Conservation (phyloP, 768 basidiomycete species). For the Trametopsis cervina region DNA sequence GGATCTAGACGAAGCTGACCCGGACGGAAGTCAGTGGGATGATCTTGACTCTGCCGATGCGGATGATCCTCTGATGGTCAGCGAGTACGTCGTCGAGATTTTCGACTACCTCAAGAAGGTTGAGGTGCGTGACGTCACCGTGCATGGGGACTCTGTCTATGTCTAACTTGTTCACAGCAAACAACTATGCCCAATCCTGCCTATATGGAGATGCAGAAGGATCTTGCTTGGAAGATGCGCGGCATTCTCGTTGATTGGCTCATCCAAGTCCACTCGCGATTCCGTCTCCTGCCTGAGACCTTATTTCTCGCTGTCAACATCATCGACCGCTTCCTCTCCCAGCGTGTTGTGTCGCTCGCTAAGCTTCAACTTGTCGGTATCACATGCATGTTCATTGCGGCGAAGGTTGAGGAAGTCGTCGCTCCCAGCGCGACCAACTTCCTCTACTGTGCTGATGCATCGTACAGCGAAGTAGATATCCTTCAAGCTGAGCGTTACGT, state of each 20-base stretch:
- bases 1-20: slow-evolving; percentile 56
- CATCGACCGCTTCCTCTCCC: slow-evolving; percentile 59
- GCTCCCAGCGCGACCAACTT: slow-evolving; percentile 81
- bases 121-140: slow-evolving; percentile 49
- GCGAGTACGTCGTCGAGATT: slow-evolving; percentile 92
- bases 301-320: slow-evolving; percentile 87
- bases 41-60: slow-evolving; percentile 89
- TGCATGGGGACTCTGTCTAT: too few relatives aligned
- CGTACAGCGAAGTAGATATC: slow-evolving; percentile 74
- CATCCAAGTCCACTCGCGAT: slow-evolving; percentile 83
- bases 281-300: slow-evolving; percentile 83
- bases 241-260: slow-evolving; percentile 90
- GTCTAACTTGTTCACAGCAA: slow-evolving; percentile 47
- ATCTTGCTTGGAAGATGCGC: slow-evolving; percentile 86
- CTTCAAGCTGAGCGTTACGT: slow-evolving; percentile 87
- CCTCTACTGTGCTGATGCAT: slow-evolving; percentile 69
- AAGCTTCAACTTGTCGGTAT: slow-evolving; percentile 80
- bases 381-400: slow-evolving; percentile 79
- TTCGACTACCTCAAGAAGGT: slow-evolving; percentile 83
- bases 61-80: slow-evolving; percentile 95
- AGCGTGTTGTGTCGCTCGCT: slow-evolving; percentile 50
- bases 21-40: slow-evolving; percentile 67
- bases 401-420: slow-evolving; percentile 91
- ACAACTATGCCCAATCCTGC: slow-evolving; percentile 74
- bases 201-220: slow-evolving; percentile 80